A percentile compares a stretch with the other conserved stretches of the same genome.
Evolutionary conservation across 2,329 filamentous ascomycete genomes (phyloP).

Genomic region (Ceratocystis papillata): DNA sequence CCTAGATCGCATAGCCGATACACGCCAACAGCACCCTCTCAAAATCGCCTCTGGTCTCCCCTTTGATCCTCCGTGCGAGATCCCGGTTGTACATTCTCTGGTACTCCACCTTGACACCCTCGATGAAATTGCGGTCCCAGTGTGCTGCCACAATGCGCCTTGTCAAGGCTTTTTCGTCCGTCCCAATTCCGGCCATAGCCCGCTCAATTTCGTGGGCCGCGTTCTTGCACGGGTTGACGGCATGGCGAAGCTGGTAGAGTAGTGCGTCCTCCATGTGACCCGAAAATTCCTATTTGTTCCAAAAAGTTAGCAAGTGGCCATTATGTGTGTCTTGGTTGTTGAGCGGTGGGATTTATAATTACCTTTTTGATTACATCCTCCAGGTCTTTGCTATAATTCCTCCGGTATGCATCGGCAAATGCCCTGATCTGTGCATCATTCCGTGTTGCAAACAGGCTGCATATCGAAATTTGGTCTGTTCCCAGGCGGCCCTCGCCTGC

Average conservation of each 20-base stretch:
- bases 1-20: conserved; percentile 36
- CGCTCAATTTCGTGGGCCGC: conserved; percentile 76
- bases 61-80: conserved; percentile 58
- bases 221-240: conserved; percentile 69
- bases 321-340: too few species aligned
- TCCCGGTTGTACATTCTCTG: conserved; percentile 57
- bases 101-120: conserved; percentile 69
- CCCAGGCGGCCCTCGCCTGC: conserved; percentile 63
- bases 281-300: conserved; percentile 57
- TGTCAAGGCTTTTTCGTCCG: conserved; percentile 71
- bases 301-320: neutral
- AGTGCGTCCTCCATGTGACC: conserved; percentile 88
- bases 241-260: conserved; percentile 65
- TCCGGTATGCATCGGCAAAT: conserved; percentile 62
- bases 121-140: conserved; percentile 67
- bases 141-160: conserved; percentile 68
- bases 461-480: conserved; percentile 66
- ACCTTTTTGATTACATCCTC: conserved; percentile 63
- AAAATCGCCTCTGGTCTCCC: conserved; percentile 81
- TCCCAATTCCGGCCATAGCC: conserved; percentile 76
- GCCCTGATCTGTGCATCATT: conserved; percentile 78
- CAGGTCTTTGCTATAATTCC: conserved; percentile 59
- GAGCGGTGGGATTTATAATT: conserved; percentile 27
- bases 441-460: conserved; percentile 62
- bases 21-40: conserved; percentile 64